phyloP scores from a whole-genome alignment of 1,284 basidiomycete species.

The Malassezia slooffiae region DNA sequence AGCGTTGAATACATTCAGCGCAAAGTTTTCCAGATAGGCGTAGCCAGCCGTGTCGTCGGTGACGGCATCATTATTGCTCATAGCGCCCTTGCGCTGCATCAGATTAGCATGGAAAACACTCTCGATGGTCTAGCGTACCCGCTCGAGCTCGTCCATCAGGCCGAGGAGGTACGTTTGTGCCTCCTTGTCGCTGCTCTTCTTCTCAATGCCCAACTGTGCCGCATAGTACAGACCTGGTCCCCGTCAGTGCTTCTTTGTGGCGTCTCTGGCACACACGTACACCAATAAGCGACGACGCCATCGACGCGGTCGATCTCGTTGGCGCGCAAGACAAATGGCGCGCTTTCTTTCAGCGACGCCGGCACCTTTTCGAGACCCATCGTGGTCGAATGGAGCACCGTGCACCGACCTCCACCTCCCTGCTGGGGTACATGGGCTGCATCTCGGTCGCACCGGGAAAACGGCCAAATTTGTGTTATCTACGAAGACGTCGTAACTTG shows the following conservation, averaged over 20 bases:
- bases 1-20: slow-evolving; percentile 67
- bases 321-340: slow-evolving; percentile 76
- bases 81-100: slow-evolving; percentile 60
- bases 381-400: no score
- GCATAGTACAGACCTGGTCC: slow-evolving; percentile 66
- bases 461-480: no score
- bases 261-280: slow-evolving; percentile 40
- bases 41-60: slow-evolving; percentile 69
- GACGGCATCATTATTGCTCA: slow-evolving; percentile 68
- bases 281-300: slow-evolving; percentile 86
- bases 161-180: slow-evolving; percentile 63
- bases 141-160: slow-evolving; percentile 68
- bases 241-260: no score
- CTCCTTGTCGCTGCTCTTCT: slow-evolving; percentile 54
- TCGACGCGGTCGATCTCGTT: slow-evolving; percentile 71
- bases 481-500: no score
- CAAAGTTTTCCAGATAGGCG: slow-evolving; percentile 89
- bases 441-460: no score
- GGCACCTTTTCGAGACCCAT: no score
- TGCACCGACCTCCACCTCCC: no score
- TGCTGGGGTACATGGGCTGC: no score
- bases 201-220: slow-evolving; percentile 68
- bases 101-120: no score
- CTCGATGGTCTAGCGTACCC: slow-evolving; percentile 44
- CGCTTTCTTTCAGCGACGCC: slow-evolving; percentile 50